These are phyloP conservation scores for Haemoproteus tartakovskyi DNA, from an alignment of 169 alveolate genomes.

Conservation along the genomic window DNA sequence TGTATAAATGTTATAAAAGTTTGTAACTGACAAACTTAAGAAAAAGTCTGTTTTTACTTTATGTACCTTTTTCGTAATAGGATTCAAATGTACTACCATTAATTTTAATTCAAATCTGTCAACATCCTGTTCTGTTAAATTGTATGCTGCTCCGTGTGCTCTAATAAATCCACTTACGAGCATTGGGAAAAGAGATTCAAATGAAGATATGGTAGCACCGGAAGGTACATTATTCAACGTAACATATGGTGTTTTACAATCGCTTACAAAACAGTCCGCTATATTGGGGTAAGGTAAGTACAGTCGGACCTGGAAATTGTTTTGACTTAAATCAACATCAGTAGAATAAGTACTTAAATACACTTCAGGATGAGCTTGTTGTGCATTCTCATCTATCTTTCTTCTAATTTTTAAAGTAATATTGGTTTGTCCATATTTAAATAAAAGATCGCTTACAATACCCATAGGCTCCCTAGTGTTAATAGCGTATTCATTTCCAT, in stretches of 20 bases:
- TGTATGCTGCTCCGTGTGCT: neutral
- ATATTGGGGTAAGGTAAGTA: neutral
- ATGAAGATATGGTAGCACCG: conserved; percentile 5
- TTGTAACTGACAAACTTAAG: conserved; percentile 20
- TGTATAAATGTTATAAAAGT: conserved; percentile 30
- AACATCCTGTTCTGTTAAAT: neutral
- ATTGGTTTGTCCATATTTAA: conserved; percentile 11
- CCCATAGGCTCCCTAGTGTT: too few relatives aligned
- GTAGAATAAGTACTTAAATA: conserved; percentile 26
- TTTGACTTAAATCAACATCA: conserved; percentile 41
- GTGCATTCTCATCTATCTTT: neutral
- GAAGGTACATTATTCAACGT: conserved; percentile 51
- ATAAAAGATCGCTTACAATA: conserved; percentile 15
- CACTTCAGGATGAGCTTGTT: conserved; percentile 17
- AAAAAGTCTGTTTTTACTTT: conserved; percentile 6
- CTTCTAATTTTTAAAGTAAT: conserved; percentile 10
- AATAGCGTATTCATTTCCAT: conserved; percentile 1
- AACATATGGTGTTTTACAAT: conserved; percentile 1
- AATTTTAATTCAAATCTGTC: neutral
- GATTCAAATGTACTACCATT: neutral
- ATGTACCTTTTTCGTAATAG: conserved; percentile 10
- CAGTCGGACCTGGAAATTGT: conserved; percentile 45
- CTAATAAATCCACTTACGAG: conserved; percentile 7
- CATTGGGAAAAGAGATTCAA: conserved; percentile 1
- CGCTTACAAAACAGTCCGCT: conserved; percentile 1